phyloP scores from a whole-genome alignment of 2,329 filamentous ascomycete genomes.

The Trichoderma sp. region DNA sequence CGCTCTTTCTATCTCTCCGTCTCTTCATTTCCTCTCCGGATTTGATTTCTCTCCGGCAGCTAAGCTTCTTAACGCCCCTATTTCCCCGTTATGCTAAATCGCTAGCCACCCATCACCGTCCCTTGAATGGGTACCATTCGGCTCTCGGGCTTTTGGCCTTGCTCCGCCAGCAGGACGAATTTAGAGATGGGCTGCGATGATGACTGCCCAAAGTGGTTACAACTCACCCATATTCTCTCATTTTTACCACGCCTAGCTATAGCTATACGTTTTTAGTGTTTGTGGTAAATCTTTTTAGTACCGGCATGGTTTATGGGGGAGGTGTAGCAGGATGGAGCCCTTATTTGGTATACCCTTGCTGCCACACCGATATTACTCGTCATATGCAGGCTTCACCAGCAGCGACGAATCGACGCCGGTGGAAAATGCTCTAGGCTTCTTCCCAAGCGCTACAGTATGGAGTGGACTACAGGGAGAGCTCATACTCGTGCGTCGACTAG shows the following conservation, averaged over 20 bases:
- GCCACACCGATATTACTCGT: slow-evolving; percentile 1
- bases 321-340: slow-evolving; percentile 1
- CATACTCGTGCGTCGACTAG: neutral
- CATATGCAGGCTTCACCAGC: slow-evolving; percentile 17
- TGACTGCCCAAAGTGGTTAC: neutral
- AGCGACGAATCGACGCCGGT: slow-evolving; percentile 7
- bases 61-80: neutral
- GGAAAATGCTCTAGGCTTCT: neutral
- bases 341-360: neutral
- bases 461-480: neutral
- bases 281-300: slow-evolving; percentile 18
- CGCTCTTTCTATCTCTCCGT: neutral
- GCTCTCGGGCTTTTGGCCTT: neutral
- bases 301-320: slow-evolving; percentile 13
- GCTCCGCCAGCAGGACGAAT: neutral
- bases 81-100: neutral
- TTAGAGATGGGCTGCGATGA: neutral
- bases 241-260: neutral
- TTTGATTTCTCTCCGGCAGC: neutral
- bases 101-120: neutral
- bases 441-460: neutral
- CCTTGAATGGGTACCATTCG: slow-evolving; percentile 1
- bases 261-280: neutral
- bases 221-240: neutral
- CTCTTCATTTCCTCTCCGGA: neutral